Conservation (phyloP, 2,329 filamentous ascomycete species). For the Zopfia rhizophila region DNA sequence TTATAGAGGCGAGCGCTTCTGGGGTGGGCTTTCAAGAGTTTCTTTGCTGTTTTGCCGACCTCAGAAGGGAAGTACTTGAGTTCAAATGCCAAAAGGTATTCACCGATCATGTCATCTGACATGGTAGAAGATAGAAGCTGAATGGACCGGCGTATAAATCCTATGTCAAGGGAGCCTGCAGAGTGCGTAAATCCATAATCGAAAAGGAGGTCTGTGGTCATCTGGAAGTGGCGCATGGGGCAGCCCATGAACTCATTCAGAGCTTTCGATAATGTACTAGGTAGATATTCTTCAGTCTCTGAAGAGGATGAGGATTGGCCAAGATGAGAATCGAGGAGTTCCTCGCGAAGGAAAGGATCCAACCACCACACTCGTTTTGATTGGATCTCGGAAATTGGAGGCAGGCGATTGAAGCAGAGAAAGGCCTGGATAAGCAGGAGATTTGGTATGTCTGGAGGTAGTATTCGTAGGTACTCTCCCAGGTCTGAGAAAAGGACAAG, state of each 20-base stretch:
- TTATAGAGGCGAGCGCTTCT: conserved; percentile 78
- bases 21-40: conserved; percentile 74
- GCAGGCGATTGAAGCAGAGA: conserved; percentile 57
- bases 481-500: conserved; percentile 85
- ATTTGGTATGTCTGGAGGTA: conserved; percentile 49
- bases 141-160: conserved; percentile 55
- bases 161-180: conserved; percentile 15
- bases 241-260: conserved; percentile 21
- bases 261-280: conserved; percentile 9
- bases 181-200: conserved; percentile 31
- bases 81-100: conserved; percentile 77
- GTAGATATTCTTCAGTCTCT: too few species aligned
- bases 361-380: conserved; percentile 53
- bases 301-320: conserved; percentile 2
- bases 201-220: conserved; percentile 40
- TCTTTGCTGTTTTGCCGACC: conserved; percentile 77
- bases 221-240: conserved; percentile 26
- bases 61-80: conserved; percentile 62
- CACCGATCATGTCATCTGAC: conserved; percentile 64
- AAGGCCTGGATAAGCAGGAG: conserved; percentile 74
- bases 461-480: conserved; percentile 66
- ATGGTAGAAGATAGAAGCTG: conserved; percentile 64
- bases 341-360: conserved; percentile 66
- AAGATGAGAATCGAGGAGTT: conserved; percentile 34
- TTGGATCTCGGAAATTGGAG: conserved; percentile 56